Evolutionary conservation across 2,329 filamentous ascomycete species (phyloP).

Genomic region (Exophiala mesophila): DNA sequence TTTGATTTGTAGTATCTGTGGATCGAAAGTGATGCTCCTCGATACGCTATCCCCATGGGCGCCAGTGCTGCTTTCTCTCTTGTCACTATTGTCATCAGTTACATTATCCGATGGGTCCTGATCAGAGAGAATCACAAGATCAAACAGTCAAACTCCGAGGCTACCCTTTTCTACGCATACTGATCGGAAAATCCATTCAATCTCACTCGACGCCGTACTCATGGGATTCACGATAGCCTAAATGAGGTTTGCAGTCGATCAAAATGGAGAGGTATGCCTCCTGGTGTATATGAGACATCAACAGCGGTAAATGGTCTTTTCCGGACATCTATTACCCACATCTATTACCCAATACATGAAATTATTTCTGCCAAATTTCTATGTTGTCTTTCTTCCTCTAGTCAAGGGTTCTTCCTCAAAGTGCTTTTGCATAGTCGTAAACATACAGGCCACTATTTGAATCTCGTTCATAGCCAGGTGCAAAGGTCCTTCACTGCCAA

Average conservation of each 20-base stretch:
- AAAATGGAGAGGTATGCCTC: not conserved
- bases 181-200: slow-evolving; percentile 28
- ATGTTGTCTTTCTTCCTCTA: too few species aligned
- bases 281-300: not conserved
- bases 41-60: slow-evolving; percentile 28
- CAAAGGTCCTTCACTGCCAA: too few species aligned
- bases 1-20: slow-evolving; percentile 61
- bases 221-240: too few species aligned
- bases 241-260: not conserved
- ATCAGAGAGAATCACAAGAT: slow-evolving; percentile 7
- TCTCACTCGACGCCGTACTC: too few species aligned
- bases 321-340: not conserved
- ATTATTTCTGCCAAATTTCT: too few species aligned
- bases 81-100: slow-evolving; percentile 1
- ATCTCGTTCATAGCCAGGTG: too few species aligned
- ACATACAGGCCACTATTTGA: too few species aligned
- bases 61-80: slow-evolving; percentile 4
- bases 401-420: too few species aligned
- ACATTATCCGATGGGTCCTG: slow-evolving; percentile 4
- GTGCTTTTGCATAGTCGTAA: too few species aligned
- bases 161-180: slow-evolving; percentile 15
- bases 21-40: slow-evolving; percentile 36
- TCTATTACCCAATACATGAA: not conserved
- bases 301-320: not conserved
- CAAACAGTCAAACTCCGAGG: not conserved